Evolutionary conservation across 192 early-diverging fungal species (phyloP).

Genomic region (Lobosporangium transversale): DNA sequence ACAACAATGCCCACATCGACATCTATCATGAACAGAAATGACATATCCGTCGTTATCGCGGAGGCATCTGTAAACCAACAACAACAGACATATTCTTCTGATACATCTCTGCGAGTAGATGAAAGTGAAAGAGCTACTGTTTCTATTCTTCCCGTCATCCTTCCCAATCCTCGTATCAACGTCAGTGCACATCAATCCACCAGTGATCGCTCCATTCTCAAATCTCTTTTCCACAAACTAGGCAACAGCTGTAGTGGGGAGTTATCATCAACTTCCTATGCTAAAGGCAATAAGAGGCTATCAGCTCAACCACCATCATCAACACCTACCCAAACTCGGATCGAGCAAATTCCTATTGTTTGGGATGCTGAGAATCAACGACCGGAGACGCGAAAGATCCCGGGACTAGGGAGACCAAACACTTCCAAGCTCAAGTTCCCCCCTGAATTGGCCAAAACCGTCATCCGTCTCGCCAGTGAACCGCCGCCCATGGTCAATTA

Average conservation of each 20-base stretch:
- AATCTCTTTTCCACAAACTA: constrained; percentile 9
- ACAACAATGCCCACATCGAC: not conserved
- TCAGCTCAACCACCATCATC: too few relatives aligned
- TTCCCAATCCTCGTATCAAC: not conserved
- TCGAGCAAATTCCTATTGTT: constrained; percentile 27
- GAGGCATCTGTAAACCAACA: not conserved
- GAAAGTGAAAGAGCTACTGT: not conserved
- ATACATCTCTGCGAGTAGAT: constrained; percentile 1
- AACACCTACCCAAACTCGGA: too few relatives aligned
- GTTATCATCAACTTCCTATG: too few relatives aligned
- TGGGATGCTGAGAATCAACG: constrained; percentile 23
- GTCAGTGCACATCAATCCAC: not conserved
- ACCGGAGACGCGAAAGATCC: constrained; percentile 20
- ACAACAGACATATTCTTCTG: too few relatives aligned
- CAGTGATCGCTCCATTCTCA: not conserved
- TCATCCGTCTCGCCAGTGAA: constrained; percentile 30
- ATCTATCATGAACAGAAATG: too few relatives aligned
- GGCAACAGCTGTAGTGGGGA: not conserved
- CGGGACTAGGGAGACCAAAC: constrained; percentile 28
- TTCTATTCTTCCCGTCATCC: not conserved
- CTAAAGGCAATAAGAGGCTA: too few relatives aligned
- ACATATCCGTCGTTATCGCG: too few relatives aligned
- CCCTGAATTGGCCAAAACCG: constrained; percentile 24
- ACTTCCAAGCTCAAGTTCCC: constrained; percentile 16
- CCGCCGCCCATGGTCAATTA: constrained; percentile 36